Evolutionary conservation across 2,329 filamentous ascomycete genomes (phyloP).

Genomic region (Ophiocordyceps camponoti-floridani): DNA sequence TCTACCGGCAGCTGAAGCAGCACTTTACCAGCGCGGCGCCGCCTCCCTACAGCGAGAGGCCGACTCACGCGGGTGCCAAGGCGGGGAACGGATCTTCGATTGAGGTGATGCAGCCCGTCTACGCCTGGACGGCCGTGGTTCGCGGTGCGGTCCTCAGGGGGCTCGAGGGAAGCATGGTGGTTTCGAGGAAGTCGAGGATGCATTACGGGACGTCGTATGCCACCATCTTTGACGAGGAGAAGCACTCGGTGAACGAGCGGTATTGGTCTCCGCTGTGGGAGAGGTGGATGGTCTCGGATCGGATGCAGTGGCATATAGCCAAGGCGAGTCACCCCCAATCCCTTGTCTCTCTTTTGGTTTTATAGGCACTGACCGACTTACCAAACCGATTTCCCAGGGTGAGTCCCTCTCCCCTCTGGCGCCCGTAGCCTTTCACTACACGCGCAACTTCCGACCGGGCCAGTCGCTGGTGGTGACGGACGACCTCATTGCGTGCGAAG

Average conservation of each 20-base stretch:
- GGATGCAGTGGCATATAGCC: conserved; percentile 75
- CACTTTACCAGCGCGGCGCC: conserved; percentile 45
- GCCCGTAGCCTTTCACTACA: conserved; percentile 71
- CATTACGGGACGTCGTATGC: conserved; percentile 71
- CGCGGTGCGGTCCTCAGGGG: conserved; percentile 59
- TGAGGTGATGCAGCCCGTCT: conserved; percentile 67
- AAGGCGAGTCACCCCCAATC: conserved; percentile 43
- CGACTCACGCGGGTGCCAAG: conserved; percentile 41
- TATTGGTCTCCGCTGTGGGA: conserved; percentile 73
- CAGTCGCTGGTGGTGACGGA: conserved; percentile 65
- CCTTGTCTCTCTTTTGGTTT: no score
- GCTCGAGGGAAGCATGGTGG: conserved; percentile 62
- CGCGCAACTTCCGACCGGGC: conserved; percentile 63
- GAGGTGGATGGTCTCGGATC: conserved; percentile 65
- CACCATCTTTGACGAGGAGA: conserved; percentile 60
- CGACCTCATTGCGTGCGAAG: conserved; percentile 60
- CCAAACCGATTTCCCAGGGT: conserved; percentile 26
- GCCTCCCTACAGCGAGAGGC: conserved; percentile 48
- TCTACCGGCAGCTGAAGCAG: conserved; percentile 51
- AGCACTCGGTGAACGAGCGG: conserved; percentile 53
- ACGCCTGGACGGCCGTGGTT: conserved; percentile 69
- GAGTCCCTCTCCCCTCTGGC: conserved; percentile 56
- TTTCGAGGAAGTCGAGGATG: conserved; percentile 55
- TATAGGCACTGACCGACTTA: no score
- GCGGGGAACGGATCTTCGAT: conserved; percentile 34